Conservation (phyloP, 2,329 filamentous ascomycete genomes). For the Aureobasidium mangrovei region DNA sequence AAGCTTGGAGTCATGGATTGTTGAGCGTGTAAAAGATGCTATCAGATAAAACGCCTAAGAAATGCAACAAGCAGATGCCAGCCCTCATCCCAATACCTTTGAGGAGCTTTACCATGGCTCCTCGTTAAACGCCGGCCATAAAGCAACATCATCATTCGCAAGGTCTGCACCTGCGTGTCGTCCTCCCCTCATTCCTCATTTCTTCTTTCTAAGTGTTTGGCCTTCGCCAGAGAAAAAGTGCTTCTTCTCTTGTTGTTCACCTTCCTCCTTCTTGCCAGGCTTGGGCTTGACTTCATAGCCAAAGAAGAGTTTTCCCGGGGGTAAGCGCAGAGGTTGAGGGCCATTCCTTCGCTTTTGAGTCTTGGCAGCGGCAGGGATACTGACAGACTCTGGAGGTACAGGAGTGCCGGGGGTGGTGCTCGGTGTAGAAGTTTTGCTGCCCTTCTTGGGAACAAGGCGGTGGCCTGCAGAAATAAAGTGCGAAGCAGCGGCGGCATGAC, state of each 20-base stretch:
- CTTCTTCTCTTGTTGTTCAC: conserved; percentile 57
- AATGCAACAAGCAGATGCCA: too few species aligned
- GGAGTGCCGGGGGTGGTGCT: conserved; percentile 20
- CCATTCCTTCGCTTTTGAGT: conserved; percentile 54
- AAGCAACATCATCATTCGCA: too few species aligned
- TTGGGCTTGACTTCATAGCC: conserved; percentile 88
- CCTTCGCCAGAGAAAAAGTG: conserved; percentile 57
- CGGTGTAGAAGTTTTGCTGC: conserved; percentile 64
- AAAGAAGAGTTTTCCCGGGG: conserved; percentile 90
- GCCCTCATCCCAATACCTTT: too few species aligned
- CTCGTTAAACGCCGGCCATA: too few species aligned
- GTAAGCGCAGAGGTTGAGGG: conserved; percentile 74
- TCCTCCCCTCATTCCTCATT: conserved; percentile 27
- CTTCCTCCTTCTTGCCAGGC: conserved; percentile 66
- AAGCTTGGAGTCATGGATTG: too few species aligned
- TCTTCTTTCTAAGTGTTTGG: conserved; percentile 73
- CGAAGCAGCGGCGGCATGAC: conserved; percentile 56
- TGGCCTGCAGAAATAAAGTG: conserved; percentile 77
- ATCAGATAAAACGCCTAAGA: too few species aligned
- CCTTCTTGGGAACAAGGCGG: conserved; percentile 73
- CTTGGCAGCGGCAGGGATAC: conserved; percentile 34
- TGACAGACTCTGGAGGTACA: conserved; percentile 54
- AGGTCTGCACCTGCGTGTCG: too few species aligned
- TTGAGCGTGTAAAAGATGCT: too few species aligned
- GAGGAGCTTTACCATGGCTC: too few species aligned